phyloP scores from a whole-genome alignment of 2,329 filamentous ascomycete genomes.

The Aspergillus sp. region DNA sequence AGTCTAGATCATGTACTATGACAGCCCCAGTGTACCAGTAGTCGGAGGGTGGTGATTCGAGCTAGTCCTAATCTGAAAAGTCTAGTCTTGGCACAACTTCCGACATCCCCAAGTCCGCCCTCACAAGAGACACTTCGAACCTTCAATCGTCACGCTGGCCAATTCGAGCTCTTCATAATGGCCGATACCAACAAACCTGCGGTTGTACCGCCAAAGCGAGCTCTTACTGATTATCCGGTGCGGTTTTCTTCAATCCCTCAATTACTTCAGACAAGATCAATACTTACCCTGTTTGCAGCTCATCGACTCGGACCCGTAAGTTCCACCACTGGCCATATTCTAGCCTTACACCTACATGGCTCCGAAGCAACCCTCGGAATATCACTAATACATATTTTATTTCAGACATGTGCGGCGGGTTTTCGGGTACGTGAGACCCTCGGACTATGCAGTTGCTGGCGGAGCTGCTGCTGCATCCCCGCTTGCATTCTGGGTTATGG shows the following conservation, averaged over 20 bases:
- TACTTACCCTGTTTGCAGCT: constrained; percentile 60
- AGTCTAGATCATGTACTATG: too few species aligned
- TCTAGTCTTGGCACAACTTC: constrained; percentile 22
- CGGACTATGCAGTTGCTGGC: constrained; percentile 75
- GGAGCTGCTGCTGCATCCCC: constrained; percentile 71
- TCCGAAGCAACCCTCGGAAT: neutral
- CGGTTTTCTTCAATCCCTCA: constrained; percentile 36
- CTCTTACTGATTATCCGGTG: constrained; percentile 85
- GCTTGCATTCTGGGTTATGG: constrained; percentile 72
- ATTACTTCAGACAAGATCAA: neutral
- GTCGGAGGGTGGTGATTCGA: too few species aligned
- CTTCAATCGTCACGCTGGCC: constrained; percentile 15
- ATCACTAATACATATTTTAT: constrained; percentile 28
- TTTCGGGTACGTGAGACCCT: constrained; percentile 77
- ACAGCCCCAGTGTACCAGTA: too few species aligned
- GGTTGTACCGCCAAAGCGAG: constrained; percentile 72
- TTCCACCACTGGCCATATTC: constrained; percentile 7
- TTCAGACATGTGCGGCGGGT: constrained; percentile 87
- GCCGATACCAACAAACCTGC: constrained; percentile 41
- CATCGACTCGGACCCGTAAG: constrained; percentile 98
- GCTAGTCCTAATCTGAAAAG: constrained; percentile 12
- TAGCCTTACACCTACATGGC: neutral
- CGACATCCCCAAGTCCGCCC: constrained; percentile 28
- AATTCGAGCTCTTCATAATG: constrained; percentile 29
- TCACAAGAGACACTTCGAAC: constrained; percentile 18